A percentile compares a stretch with the other conserved stretches of the same genome.
Conservation (phyloP, 2,329 filamentous ascomycete species). For the Paramyrothecium sp. region DNA sequence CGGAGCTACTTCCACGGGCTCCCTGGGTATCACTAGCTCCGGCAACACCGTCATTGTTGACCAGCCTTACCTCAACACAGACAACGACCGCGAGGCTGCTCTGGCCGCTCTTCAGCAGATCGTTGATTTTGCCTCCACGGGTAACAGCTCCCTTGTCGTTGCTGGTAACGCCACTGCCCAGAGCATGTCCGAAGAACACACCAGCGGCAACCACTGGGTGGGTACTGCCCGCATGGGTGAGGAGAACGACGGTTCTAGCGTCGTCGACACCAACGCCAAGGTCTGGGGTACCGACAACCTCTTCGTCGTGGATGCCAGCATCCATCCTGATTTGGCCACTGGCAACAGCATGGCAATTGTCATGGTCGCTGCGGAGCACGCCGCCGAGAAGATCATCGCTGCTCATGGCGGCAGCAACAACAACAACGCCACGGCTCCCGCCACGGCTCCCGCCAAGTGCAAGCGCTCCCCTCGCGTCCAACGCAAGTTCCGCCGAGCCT, state of each 20-base stretch:
- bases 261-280: conserved; percentile 28
- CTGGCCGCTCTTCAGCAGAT: conserved; percentile 23
- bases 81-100: conserved; percentile 24
- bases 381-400: conserved; percentile 16
- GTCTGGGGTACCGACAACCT: conserved; percentile 28
- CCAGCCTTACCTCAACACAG: conserved; percentile 32
- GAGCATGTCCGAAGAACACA: conserved; percentile 17
- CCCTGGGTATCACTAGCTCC: conserved; percentile 36
- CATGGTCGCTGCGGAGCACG: conserved; percentile 23
- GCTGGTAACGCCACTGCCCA: conserved; percentile 19
- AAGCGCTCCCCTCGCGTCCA: not conserved
- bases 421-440: not conserved
- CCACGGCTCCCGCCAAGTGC: not conserved
- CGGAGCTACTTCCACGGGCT: conserved; percentile 44
- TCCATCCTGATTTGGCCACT: conserved; percentile 26
- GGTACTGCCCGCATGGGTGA: conserved; percentile 27
- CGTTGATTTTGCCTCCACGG: conserved; percentile 18
- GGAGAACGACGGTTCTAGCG: conserved; percentile 25
- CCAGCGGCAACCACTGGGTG: conserved; percentile 26
- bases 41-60: conserved; percentile 40
- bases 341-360: conserved; percentile 21
- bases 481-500: not conserved
- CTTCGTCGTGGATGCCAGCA: conserved; percentile 27
- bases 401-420: not conserved
- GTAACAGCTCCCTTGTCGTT: conserved; percentile 16